A percentile compares a stretch with the other conserved stretches of the same genome.
Evolutionary conservation across 2,329 filamentous ascomycete genomes (phyloP).

Genomic region (Aspergillus tamarii): DNA sequence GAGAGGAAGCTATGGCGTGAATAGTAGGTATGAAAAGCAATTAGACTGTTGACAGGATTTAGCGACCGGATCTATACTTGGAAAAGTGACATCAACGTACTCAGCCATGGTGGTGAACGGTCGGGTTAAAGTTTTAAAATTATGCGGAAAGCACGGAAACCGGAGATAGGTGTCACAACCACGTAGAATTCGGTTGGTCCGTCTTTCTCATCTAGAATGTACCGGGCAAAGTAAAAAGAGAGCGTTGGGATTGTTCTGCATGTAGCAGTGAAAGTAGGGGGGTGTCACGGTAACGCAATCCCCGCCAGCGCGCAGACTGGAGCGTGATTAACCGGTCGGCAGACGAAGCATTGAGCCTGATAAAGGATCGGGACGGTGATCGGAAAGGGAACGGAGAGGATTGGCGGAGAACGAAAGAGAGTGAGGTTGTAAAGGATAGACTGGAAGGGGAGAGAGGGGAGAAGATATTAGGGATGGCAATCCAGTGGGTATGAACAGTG

Average conservation of each 20-base stretch:
- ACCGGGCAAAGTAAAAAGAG: conserved; percentile 14
- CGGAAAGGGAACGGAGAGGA: conserved; percentile 14
- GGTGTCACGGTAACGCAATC: conserved; percentile 18
- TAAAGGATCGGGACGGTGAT: conserved; percentile 8
- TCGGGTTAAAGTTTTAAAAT: conserved; percentile 20
- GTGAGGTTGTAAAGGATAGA: conserved; percentile 12
- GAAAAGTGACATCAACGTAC: conserved; percentile 32
- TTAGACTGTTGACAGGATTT: conserved; percentile 34
- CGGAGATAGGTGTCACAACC: conserved; percentile 20
- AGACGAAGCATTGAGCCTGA: conserved; percentile 22
- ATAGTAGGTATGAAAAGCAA: conserved; percentile 43
- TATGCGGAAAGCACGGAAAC: conserved; percentile 22
- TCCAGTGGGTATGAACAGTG: not conserved
- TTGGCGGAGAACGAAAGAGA: conserved; percentile 5
- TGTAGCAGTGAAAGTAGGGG: conserved; percentile 15
- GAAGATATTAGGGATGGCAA: not conserved
- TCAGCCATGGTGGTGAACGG: conserved; percentile 40
- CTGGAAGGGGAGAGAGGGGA: conserved; percentile 8
- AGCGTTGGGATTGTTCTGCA: conserved; percentile 23
- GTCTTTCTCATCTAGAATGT: conserved; percentile 22
- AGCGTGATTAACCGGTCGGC: conserved; percentile 20
- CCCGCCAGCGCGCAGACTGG: conserved; percentile 30
- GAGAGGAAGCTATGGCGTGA: conserved; percentile 38
- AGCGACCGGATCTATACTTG: conserved; percentile 14
- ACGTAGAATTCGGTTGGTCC: conserved; percentile 16